phyloP scores from a whole-genome alignment of 2,329 filamentous ascomycete genomes.

The Verticillium longisporum region DNA sequence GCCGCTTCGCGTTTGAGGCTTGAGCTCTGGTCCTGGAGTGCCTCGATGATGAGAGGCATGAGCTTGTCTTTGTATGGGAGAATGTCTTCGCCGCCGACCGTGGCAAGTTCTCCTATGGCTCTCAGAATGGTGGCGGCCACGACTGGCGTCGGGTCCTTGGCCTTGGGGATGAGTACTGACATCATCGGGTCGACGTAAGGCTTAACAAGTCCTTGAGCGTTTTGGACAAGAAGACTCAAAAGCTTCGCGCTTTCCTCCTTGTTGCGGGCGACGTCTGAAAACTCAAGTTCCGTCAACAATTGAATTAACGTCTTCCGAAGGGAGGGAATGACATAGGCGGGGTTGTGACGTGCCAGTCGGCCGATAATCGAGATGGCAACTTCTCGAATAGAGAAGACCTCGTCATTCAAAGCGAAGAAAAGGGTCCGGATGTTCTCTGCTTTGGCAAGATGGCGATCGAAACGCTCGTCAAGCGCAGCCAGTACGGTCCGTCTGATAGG shows the following conservation, averaged over 20 bases:
- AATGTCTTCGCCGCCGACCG: constrained; percentile 92
- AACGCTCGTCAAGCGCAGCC: constrained; percentile 82
- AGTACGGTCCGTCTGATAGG: constrained; percentile 86
- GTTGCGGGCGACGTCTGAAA: constrained; percentile 86
- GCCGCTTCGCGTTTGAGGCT: constrained; percentile 86
- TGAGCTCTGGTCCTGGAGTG: constrained; percentile 89
- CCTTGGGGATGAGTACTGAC: constrained; percentile 86
- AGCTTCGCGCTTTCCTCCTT: constrained; percentile 96
- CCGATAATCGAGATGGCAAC: constrained; percentile 96
- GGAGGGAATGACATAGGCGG: constrained; percentile 95
- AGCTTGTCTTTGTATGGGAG: constrained; percentile 81
- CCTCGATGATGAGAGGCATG: constrained; percentile 93
- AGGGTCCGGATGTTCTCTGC: constrained; percentile 94
- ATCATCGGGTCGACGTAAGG: constrained; percentile 98
- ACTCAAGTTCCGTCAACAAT: constrained; percentile 91
- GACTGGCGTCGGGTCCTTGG: constrained; percentile 73
- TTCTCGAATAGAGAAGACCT: constrained; percentile 86
- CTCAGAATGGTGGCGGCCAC: constrained; percentile 94
- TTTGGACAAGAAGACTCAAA: constrained; percentile 85
- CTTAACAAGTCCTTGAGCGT: constrained; percentile 87
- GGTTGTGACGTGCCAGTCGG: constrained; percentile 82
- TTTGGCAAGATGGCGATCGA: constrained; percentile 93
- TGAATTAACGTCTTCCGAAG: constrained; percentile 92
- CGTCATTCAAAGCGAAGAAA: constrained; percentile 93
- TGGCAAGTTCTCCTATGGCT: constrained; percentile 89